Conservation (phyloP, 768 basidiomycete species). For the Termitomyces sp. region DNA sequence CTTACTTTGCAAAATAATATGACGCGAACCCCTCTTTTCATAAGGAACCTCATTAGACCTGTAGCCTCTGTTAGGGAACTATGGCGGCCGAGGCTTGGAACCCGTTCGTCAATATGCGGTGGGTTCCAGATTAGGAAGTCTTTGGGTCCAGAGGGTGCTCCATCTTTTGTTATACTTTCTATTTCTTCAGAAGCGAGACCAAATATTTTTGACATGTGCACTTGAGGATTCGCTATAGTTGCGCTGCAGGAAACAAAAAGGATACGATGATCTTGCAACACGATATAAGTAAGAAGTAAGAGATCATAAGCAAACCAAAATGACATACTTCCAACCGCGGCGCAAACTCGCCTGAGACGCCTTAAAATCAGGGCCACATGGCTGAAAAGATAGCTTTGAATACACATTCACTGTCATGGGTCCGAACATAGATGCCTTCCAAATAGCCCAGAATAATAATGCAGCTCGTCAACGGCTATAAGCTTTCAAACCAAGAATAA, state of each 20-base stretch:
- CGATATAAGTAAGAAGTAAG: not conserved
- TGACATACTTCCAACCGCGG: slow-evolving; percentile 68
- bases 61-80: slow-evolving; percentile 67
- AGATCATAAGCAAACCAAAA: not conserved
- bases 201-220: slow-evolving; percentile 75
- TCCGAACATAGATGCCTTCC: slow-evolving; percentile 51
- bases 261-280: slow-evolving; percentile 39
- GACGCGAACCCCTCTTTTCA: slow-evolving; percentile 74
- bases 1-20: slow-evolving; percentile 86
- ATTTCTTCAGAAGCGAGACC: slow-evolving; percentile 58
- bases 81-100: slow-evolving; percentile 47
- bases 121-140: slow-evolving; percentile 80
- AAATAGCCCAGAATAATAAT: slow-evolving; percentile 77
- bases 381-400: slow-evolving; percentile 27
- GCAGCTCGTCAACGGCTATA: slow-evolving; percentile 80
- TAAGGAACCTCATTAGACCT: slow-evolving; percentile 67
- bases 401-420: not conserved
- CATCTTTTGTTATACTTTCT: slow-evolving; percentile 69
- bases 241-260: slow-evolving; percentile 85
- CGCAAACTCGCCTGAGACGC: slow-evolving; percentile 69
- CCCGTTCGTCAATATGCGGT: slow-evolving; percentile 46
- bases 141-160: slow-evolving; percentile 76
- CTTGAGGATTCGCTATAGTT: slow-evolving; percentile 70
- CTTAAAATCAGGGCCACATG: slow-evolving; percentile 79
- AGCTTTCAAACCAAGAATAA: slow-evolving; percentile 27